phyloP scores from a whole-genome alignment of 345 rosid genomes.

The Camelina laxa region DNA sequence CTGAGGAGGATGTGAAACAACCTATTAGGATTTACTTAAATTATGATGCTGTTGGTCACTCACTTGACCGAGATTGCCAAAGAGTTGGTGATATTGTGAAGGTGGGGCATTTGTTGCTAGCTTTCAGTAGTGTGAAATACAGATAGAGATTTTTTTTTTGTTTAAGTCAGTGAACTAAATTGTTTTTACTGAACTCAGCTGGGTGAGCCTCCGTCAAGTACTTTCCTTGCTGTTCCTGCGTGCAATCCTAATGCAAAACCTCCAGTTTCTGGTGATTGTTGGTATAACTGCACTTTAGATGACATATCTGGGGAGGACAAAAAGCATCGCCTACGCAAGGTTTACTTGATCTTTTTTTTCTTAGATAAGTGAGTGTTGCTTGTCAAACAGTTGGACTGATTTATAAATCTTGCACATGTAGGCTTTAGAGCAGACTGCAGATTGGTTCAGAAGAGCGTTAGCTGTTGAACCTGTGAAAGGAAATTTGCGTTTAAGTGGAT shows the following conservation, averaged over 20 bases:
- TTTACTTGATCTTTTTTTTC: conserved; percentile 33
- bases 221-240: conserved; percentile 58
- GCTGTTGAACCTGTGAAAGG: conserved; percentile 99
- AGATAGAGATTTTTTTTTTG: not conserved
- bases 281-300: conserved; percentile 95
- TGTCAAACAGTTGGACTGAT: conserved; percentile 33
- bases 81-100: conserved; percentile 85
- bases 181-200: conserved; percentile 53
- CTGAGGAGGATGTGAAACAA: conserved; percentile 64
- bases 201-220: conserved; percentile 82
- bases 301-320: conserved; percentile 94
- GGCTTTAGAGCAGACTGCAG: conserved; percentile 96
- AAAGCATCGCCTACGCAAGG: conserved; percentile 88
- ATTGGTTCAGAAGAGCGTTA: conserved; percentile 89
- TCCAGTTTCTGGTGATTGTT: conserved; percentile 89
- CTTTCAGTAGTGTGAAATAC: conserved; percentile 12
- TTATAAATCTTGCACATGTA: conserved; percentile 47
- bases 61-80: conserved; percentile 86
- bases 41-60: conserved; percentile 98
- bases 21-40: conserved; percentile 94
- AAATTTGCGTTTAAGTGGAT: conserved; percentile 94
- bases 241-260: conserved; percentile 81
- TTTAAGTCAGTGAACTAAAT: conserved; percentile 27
- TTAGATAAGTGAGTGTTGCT: conserved; percentile 13
- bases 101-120: conserved; percentile 52